phyloP scores from a whole-genome alignment of 148 eudicot species.

The Diospyros lotus region DNA sequence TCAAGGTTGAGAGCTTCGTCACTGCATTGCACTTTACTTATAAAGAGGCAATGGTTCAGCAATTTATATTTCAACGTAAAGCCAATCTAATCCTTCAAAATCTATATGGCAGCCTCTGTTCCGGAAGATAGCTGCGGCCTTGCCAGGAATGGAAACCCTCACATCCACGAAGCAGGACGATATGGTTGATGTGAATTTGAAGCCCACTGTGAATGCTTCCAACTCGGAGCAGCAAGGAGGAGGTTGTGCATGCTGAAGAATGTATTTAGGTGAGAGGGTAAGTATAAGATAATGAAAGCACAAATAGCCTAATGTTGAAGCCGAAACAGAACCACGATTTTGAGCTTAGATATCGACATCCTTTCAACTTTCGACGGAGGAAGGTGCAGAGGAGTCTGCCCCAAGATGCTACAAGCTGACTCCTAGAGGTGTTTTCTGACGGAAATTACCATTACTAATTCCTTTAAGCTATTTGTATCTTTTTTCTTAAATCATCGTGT shows the following conservation, averaged over 20 bases:
- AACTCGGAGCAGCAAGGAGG: slow-evolving; percentile 24
- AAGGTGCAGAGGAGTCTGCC: not conserved
- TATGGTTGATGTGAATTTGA: slow-evolving; percentile 26
- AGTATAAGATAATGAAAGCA: not conserved
- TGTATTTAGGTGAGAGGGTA: not conserved
- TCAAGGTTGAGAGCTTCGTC: slow-evolving; percentile 36
- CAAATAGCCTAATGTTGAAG: slow-evolving; percentile 3
- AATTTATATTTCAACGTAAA: not conserved
- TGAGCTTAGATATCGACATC: not conserved
- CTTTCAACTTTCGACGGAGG: too few species aligned
- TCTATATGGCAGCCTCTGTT: slow-evolving; percentile 50
- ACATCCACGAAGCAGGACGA: slow-evolving; percentile 77
- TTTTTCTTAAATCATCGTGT: not conserved
- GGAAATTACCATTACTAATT: not conserved
- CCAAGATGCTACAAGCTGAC: not conserved
- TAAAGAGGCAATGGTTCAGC: not conserved
- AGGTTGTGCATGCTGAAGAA: slow-evolving; percentile 26
- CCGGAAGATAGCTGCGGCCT: slow-evolving; percentile 72
- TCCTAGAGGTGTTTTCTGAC: not conserved
- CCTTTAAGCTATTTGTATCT: too few species aligned
- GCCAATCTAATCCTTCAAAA: not conserved
- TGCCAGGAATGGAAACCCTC: slow-evolving; percentile 76
- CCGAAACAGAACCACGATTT: not conserved
- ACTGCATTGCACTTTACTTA: not conserved
- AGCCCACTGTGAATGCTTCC: slow-evolving; percentile 13